Percentiles rank a stretch among this genome's conserved stretches.
These are phyloP conservation scores for Penicillium freii DNA, from an alignment of 2,329 filamentous ascomycete species.

Conservation along the genomic window DNA sequence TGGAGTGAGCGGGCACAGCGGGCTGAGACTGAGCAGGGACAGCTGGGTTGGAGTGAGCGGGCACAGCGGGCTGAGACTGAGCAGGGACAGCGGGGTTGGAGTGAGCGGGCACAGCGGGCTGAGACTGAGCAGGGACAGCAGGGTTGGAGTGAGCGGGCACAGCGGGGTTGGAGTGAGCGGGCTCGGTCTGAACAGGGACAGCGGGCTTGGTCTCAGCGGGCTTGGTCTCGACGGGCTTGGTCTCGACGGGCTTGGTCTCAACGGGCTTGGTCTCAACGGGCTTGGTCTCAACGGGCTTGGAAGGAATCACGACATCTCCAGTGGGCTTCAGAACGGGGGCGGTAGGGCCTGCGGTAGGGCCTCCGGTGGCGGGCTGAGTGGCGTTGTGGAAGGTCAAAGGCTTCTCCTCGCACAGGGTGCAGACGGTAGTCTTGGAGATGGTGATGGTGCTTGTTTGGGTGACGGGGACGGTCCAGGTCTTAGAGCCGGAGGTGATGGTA, in stretches of 20 bases:
- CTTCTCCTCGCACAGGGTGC: constrained; percentile 21
- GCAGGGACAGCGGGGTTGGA: no score
- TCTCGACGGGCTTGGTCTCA: neutral
- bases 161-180: neutral
- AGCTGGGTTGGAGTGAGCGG: no score
- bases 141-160: neutral
- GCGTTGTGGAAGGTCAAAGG: constrained; percentile 18
- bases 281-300: neutral
- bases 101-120: no score
- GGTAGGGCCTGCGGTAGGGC: constrained; percentile 13
- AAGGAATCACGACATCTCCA: constrained; percentile 4
- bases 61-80: no score
- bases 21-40: no score
- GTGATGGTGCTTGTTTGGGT: constrained; percentile 35
- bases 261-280: constrained; percentile 2
- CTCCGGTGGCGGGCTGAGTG: constrained; percentile 8
- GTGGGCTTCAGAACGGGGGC: constrained; percentile 13
- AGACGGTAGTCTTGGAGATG: constrained; percentile 28
- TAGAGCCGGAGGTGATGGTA: constrained; percentile 30
- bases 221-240: neutral
- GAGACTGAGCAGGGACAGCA: neutral
- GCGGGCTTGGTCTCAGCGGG: constrained; percentile 4
- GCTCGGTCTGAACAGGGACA: no score
- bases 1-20: no score
- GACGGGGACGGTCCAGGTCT: constrained; percentile 30